Percentiles rank a stretch among this genome's conserved stretches.
Conservation (phyloP, 2,329 filamentous ascomycete genomes). For the Colletotrichum sp. region DNA sequence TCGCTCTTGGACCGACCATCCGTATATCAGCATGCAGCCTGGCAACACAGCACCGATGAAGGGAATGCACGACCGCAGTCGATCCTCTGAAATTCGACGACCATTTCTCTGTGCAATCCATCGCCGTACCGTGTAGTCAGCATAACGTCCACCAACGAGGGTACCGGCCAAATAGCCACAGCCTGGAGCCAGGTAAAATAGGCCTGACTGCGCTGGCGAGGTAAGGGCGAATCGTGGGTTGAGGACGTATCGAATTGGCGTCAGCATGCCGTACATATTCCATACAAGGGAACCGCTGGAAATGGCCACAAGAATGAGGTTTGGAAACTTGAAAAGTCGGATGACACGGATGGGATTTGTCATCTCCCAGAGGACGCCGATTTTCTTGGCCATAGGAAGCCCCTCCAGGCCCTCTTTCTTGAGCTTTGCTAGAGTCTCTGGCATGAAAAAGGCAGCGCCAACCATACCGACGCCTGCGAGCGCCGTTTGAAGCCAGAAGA, state of each 20-base stretch:
- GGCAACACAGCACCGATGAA: constrained; percentile 67
- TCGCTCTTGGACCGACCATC: constrained; percentile 47
- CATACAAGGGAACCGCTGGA: constrained; percentile 68
- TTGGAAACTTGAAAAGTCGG: constrained; percentile 68
- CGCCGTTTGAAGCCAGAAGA: constrained; percentile 74
- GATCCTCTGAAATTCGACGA: constrained; percentile 74
- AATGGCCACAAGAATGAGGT: constrained; percentile 63
- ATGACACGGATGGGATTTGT: constrained; percentile 71
- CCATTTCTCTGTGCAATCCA: constrained; percentile 56
- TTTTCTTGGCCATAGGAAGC: constrained; percentile 52
- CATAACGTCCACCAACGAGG: constrained; percentile 71
- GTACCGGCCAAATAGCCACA: constrained; percentile 70
- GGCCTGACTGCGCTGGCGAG: constrained; percentile 65
- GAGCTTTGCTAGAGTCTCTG: constrained; percentile 71
- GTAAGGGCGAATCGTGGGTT: constrained; percentile 73
- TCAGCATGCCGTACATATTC: constrained; percentile 75
- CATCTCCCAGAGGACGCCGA: constrained; percentile 41
- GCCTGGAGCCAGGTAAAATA: constrained; percentile 76
- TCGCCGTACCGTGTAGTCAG: constrained; percentile 66
- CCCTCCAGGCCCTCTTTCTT: constrained; percentile 65
- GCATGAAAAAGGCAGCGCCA: constrained; percentile 64
- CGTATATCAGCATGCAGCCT: constrained; percentile 71
- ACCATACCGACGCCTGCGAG: constrained; percentile 61
- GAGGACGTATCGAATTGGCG: constrained; percentile 72
- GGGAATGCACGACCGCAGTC: constrained; percentile 64